These are phyloP conservation scores for Ceratocystis albifundus DNA, from an alignment of 2,329 filamentous ascomycete genomes.

Conservation along the genomic window DNA sequence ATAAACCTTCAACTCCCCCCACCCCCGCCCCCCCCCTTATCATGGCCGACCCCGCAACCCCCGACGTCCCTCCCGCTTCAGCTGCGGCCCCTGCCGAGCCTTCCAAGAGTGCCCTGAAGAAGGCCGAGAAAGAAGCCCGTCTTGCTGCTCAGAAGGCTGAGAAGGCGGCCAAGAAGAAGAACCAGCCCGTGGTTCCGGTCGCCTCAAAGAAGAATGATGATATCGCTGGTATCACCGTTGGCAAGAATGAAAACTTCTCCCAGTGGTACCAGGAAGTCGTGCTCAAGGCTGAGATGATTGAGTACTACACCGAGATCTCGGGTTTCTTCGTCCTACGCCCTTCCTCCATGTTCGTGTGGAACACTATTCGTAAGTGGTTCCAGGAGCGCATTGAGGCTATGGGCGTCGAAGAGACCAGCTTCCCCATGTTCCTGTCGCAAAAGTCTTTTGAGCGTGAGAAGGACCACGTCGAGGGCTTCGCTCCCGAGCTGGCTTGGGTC, in stretches of 20 bases:
- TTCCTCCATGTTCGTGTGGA: conserved; percentile 56
- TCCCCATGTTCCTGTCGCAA: conserved; percentile 87
- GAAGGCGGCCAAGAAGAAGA: conserved; percentile 46
- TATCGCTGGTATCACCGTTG: conserved; percentile 78
- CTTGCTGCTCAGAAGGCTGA: conserved; percentile 50
- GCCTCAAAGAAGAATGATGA: conserved; percentile 53
- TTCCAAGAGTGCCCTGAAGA: conserved; percentile 54
- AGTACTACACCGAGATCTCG: conserved; percentile 91
- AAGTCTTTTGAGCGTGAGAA: conserved; percentile 84
- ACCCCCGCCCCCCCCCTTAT: too few relatives aligned
- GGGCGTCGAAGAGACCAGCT: conserved; percentile 91
- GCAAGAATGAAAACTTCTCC: conserved; percentile 76
- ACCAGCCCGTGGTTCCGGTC: conserved; percentile 42
- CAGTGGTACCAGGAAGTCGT: conserved; percentile 98
- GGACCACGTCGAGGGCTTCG: conserved; percentile 97
- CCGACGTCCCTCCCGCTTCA: conserved; percentile 25
- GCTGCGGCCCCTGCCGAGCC: conserved; percentile 30
- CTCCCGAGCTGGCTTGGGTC: conserved; percentile 81
- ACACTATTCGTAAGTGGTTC: conserved; percentile 55
- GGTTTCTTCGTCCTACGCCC: conserved; percentile 89
- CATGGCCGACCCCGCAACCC: conserved; percentile 25
- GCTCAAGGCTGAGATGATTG: conserved; percentile 91
- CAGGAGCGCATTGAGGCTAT: conserved; percentile 70
- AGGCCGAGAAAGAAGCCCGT: conserved; percentile 53
- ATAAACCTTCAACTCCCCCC: too few relatives aligned